Conservation (phyloP, 2,329 filamentous ascomycete species). For the Aspergillus sp. region DNA sequence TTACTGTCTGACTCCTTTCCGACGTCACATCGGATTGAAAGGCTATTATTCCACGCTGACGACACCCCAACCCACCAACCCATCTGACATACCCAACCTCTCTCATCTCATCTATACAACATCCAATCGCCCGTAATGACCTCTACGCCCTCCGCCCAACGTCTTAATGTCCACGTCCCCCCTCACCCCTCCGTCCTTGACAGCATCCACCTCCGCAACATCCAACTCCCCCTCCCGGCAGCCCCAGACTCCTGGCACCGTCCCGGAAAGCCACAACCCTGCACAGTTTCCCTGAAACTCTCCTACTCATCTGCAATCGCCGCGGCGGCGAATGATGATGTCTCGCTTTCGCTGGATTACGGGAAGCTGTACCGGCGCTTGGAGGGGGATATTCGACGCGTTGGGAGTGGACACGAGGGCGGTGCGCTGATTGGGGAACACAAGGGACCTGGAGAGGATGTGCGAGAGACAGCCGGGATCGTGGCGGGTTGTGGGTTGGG, state of each 20-base stretch:
- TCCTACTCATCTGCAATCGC: conserved; percentile 35
- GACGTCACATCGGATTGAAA: too few relatives aligned
- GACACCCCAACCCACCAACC: too few relatives aligned
- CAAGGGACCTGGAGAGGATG: conserved; percentile 24
- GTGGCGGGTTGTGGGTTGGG: conserved; percentile 28
- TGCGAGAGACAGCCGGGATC: conserved; percentile 27
- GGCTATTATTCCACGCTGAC: too few relatives aligned
- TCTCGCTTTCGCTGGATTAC: conserved; percentile 40
- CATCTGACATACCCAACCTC: too few relatives aligned
- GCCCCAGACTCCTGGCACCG: conserved; percentile 42
- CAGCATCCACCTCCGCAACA: conserved; percentile 34
- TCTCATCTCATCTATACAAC: too few relatives aligned
- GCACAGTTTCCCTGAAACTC: conserved; percentile 36
- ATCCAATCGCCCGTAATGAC: too few relatives aligned
- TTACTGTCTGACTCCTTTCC: too few relatives aligned
- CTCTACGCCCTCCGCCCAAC: conserved; percentile 5
- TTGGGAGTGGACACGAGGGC: conserved; percentile 9
- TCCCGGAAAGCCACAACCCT: conserved; percentile 37
- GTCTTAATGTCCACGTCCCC: conserved; percentile 23
- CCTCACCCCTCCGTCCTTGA: conserved; percentile 27
- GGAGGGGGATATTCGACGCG: conserved; percentile 24
- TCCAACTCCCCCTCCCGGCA: conserved; percentile 36
- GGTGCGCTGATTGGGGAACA: conserved; percentile 21
- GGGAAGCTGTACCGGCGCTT: conserved; percentile 40
- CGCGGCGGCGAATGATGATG: conserved; percentile 37